Percentiles rank a stretch among this genome's conserved stretches.
Evolutionary conservation across 306 rosid species (phyloP).

Genomic region (Castanopsis chinensis): DNA sequence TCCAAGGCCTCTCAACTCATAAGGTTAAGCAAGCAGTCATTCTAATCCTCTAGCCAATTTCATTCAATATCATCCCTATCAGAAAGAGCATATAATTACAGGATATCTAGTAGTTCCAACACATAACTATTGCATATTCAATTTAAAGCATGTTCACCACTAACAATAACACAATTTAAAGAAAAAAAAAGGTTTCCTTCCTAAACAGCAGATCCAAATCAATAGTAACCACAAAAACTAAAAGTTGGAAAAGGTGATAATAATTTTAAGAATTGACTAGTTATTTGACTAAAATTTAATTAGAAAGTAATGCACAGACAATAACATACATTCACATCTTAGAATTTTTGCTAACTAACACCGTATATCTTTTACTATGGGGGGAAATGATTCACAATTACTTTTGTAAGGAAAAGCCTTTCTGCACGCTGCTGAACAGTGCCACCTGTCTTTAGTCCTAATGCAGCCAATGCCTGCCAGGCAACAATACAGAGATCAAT

Average conservation of each 20-base stretch:
- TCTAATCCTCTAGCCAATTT: neutral
- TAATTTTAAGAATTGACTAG: neutral
- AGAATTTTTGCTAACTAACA: neutral
- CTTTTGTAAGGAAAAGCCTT: conserved; percentile 95
- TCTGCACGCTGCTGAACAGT: conserved; percentile 96
- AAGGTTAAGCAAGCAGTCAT: neutral
- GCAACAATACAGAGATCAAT: conserved; percentile 7
- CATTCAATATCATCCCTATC: neutral
- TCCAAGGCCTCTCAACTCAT: neutral
- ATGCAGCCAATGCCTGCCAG: conserved; percentile 67
- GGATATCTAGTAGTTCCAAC: conserved; percentile 3
- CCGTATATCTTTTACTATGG: neutral
- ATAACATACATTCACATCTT: neutral
- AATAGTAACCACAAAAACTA: neutral
- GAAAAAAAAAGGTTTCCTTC: neutral
- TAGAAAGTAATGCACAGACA: neutral
- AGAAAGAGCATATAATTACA: neutral
- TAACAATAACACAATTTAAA: neutral
- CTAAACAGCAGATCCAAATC: neutral
- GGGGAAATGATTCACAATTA: conserved; percentile 8
- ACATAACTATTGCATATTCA: neutral
- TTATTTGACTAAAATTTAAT: neutral
- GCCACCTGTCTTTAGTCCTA: conserved; percentile 90
- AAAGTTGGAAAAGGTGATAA: neutral
- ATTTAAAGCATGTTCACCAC: neutral